Percentiles rank a stretch among this genome's conserved stretches.
These are phyloP conservation scores for Cercospora janseana DNA, from an alignment of 2,329 filamentous ascomycete genomes.

Conservation along the genomic window DNA sequence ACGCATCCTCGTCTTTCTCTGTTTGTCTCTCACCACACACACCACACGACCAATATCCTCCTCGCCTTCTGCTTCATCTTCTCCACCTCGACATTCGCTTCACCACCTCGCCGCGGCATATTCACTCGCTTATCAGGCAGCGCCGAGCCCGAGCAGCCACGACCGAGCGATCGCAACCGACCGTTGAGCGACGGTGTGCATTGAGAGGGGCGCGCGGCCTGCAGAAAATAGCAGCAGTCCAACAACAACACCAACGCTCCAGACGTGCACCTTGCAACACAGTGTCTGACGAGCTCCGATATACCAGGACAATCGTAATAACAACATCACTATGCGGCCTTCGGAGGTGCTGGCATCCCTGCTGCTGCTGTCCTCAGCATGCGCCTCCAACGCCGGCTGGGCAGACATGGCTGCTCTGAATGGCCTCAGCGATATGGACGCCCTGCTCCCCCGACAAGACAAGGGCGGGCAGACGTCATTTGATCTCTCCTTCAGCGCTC, in stretches of 20 bases:
- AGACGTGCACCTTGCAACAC: constrained; percentile 8
- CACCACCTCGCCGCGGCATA: not conserved
- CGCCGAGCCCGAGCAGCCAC: not conserved
- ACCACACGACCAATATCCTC: not conserved
- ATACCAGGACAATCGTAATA: constrained; percentile 8
- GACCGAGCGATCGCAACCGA: constrained; percentile 8
- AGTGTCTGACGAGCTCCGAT: constrained; percentile 11
- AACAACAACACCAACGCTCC: constrained; percentile 8
- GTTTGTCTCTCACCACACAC: not conserved
- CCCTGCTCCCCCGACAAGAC: constrained; percentile 30
- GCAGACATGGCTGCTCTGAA: constrained; percentile 30
- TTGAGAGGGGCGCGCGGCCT: constrained; percentile 21
- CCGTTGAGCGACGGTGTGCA: constrained; percentile 16
- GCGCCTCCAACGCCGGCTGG: constrained; percentile 32
- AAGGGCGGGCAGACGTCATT: constrained; percentile 19
- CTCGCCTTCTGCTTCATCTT: not conserved
- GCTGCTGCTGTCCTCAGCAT: constrained; percentile 35
- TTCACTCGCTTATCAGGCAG: constrained; percentile 10
- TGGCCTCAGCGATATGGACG: constrained; percentile 28
- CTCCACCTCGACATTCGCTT: constrained; percentile 1
- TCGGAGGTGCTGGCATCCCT: constrained; percentile 34
- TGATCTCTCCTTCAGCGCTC: constrained; percentile 27
- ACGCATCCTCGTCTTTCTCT: not conserved
- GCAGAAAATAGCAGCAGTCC: constrained; percentile 16
- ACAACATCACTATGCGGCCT: constrained; percentile 36